Evolutionary conservation across 2,329 filamentous ascomycete species (phyloP), one percentile per base, ranked within the genome.

Genomic region (Hymenoscyphus occultus): DNA sequence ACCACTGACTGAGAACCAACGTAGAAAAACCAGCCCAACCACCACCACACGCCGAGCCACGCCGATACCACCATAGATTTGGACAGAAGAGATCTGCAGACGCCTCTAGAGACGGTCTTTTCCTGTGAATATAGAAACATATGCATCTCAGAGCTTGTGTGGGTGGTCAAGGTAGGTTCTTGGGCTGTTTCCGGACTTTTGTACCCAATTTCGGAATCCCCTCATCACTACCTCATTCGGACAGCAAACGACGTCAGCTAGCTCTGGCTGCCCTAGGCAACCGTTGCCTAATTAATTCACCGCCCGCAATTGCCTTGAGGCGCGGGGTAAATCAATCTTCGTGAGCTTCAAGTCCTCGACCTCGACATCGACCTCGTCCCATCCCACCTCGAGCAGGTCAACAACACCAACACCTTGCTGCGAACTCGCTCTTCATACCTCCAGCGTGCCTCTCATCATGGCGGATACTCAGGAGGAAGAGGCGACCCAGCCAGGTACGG

Each of bases 401-500:
- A 39, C 35, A 16, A 39, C 13, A 14, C 12, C 28, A 57, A 22
- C 54, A 57, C 54, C 54, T 57, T 31, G 54, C 28, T 31, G 54
- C 13, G 32, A 39, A 57, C 13, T 28, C 28, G 54, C 54, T 57
- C 54, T 31, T 16, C 54, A 51, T 14, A 57, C 54, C 22, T 28
- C 39, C 31, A 22, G 19, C 22, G 28, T 56, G 31, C 19, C 56
- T 59, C 58, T 48, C 48, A 63, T 62, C 58, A 64, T 60, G 62
- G 48, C 64, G 39, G 72, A 71, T 39, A 74, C 73, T 68, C 71
- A 71, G 42, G 70, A 73, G 65, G 63, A 69, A 42, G 69, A 72
- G 60, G 62, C 69, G 62, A 74, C 73, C 31, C 73, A 75, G 68
- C 72, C 69, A 71, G 72, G 73, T 75, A 57, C 54, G 32, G 10